phyloP scores from a whole-genome alignment of 2,329 filamentous ascomycete species.

The Tolypocladium paradoxum region DNA sequence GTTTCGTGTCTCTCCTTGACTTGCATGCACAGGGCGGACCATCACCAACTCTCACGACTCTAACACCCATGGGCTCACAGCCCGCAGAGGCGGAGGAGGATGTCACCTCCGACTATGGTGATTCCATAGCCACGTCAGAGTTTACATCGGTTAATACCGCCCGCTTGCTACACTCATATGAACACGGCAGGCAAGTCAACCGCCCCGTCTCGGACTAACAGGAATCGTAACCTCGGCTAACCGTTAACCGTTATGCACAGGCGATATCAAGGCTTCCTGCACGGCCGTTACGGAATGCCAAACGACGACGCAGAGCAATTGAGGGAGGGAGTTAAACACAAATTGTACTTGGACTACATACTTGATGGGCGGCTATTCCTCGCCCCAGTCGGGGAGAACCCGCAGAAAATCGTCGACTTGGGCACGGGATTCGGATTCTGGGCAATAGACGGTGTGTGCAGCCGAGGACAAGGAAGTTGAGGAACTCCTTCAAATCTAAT shows the following conservation, averaged over 20 bases:
- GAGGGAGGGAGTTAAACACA: conserved; percentile 38
- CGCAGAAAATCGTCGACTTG: conserved; percentile 39
- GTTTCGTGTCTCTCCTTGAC: neutral
- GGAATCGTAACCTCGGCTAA: neutral
- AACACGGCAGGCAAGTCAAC: conserved; percentile 23
- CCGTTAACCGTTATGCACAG: conserved; percentile 17
- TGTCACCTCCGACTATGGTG: conserved; percentile 28
- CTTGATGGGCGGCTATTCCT: conserved; percentile 29
- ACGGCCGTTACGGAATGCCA: conserved; percentile 37
- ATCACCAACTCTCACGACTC: neutral
- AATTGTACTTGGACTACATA: conserved; percentile 35
- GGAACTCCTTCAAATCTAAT: conserved; percentile 2
- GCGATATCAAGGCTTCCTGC: conserved; percentile 37
- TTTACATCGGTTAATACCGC: conserved; percentile 28
- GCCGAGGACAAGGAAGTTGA: no score
- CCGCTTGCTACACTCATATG: conserved; percentile 20
- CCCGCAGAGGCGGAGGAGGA: conserved; percentile 15
- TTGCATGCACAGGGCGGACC: neutral
- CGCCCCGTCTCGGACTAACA: neutral
- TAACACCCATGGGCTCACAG: conserved; percentile 9
- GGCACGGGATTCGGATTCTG: conserved; percentile 43
- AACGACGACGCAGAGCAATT: conserved; percentile 41
- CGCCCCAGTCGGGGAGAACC: conserved; percentile 31
- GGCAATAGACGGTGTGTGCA: conserved; percentile 38
- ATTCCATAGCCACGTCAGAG: conserved; percentile 25